Evolutionary conservation across 306 rosid species (phyloP).

Genomic region (Quercus variabilis): DNA sequence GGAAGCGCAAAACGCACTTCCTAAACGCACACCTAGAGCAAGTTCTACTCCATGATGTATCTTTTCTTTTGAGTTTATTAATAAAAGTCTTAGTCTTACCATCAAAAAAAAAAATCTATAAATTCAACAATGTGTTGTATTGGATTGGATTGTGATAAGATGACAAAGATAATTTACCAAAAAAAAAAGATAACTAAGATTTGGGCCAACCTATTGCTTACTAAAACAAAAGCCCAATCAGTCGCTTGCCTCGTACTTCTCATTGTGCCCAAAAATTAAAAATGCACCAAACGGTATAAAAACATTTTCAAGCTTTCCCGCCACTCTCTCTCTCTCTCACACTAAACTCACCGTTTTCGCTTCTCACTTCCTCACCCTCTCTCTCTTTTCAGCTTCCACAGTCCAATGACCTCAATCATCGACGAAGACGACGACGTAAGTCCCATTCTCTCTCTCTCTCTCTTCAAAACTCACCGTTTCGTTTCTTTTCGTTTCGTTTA

Average conservation of each 20-base stretch:
- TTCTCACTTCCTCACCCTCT: too few species aligned
- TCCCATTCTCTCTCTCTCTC: not conserved
- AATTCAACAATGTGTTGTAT: too few species aligned
- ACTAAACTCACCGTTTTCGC: not conserved
- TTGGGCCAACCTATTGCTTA: not conserved
- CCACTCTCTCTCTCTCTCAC: not conserved
- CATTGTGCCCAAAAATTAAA: not conserved
- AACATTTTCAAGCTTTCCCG: constrained; percentile 22
- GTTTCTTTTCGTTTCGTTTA: not conserved
- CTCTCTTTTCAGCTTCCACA: not conserved
- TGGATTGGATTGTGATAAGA: too few species aligned
- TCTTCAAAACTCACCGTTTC: not conserved
- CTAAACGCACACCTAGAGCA: too few species aligned
- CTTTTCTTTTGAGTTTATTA: too few species aligned
- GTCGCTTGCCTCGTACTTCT: not conserved
- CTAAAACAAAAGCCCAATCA: not conserved
- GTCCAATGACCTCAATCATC: constrained; percentile 45
- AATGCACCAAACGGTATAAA: not conserved
- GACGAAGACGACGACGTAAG: constrained; percentile 57
- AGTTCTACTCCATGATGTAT: too few species aligned
- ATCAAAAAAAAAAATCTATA: too few species aligned
- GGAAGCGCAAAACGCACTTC: too few species aligned
- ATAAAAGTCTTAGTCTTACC: too few species aligned
- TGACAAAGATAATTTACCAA: too few species aligned
- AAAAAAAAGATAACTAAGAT: not conserved